These are phyloP conservation scores for Hirschfeldia incana DNA, from an alignment of 345 rosid species.

Conservation along the genomic window DNA sequence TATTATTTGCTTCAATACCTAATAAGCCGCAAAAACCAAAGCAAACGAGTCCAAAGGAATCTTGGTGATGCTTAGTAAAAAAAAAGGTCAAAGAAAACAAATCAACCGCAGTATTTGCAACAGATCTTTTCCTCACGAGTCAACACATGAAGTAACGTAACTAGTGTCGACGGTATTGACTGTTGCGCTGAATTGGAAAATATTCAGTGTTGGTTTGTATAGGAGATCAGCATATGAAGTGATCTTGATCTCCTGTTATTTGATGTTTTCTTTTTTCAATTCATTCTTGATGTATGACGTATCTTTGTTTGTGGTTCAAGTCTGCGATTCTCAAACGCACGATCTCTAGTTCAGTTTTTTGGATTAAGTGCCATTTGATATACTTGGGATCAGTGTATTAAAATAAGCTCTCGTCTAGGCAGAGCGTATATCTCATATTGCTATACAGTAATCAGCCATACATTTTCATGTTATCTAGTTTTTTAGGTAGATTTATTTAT, in stretches of 20 bases:
- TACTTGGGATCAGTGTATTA: not conserved
- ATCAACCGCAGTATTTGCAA: not conserved
- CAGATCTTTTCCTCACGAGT: not conserved
- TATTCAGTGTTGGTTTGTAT: conserved; percentile 1
- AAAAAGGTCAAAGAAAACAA: not conserved
- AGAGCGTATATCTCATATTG: too few species aligned
- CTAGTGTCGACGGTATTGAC: not conserved
- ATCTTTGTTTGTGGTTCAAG: conserved; percentile 6
- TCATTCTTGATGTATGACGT: conserved; percentile 4
- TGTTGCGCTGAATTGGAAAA: too few species aligned
- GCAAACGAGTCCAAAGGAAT: conserved; percentile 53
- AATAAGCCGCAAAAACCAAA: conserved; percentile 43
- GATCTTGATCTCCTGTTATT: conserved; percentile 1
- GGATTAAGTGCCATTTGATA: not conserved
- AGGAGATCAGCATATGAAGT: not conserved
- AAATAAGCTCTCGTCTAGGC: too few species aligned
- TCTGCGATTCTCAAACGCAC: not conserved
- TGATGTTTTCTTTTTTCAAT: not conserved
- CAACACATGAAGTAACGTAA: conserved; percentile 14
- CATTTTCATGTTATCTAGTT: too few species aligned
- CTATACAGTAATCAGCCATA: too few species aligned
- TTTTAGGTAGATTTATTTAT: too few species aligned
- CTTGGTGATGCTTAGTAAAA: conserved; percentile 15
- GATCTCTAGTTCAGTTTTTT: not conserved
- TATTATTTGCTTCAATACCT: conserved; percentile 56